A percentile compares a stretch with the other conserved stretches of the same genome.
phyloP scores from a whole-genome alignment of 106 monocot genomes.

The Dioscorea alata region DNA sequence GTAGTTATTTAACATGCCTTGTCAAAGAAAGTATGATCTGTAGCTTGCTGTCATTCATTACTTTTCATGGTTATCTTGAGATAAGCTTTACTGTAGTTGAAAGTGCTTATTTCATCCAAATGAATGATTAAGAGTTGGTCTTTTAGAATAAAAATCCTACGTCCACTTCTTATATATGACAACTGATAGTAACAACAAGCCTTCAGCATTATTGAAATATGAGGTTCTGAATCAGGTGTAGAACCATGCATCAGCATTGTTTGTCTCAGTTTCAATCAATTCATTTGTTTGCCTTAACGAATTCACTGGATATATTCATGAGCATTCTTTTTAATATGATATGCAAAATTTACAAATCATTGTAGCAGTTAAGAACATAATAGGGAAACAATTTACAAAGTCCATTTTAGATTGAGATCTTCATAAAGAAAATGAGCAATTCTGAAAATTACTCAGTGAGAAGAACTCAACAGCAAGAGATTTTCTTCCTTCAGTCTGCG shows the following conservation, averaged over 20 bases:
- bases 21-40: constrained; percentile 26
- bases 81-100: constrained; percentile 81
- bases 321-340: too few species aligned
- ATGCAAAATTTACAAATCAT: too few species aligned
- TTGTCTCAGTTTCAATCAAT: constrained; percentile 39
- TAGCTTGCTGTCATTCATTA: constrained; percentile 39
- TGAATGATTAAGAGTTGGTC: constrained; percentile 77
- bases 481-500: too few species aligned
- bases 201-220: constrained; percentile 68
- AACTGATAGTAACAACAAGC: constrained; percentile 60
- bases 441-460: too few species aligned
- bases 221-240: constrained; percentile 70
- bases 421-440: too few species aligned
- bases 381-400: too few species aligned
- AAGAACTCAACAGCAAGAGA: too few species aligned
- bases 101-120: constrained; percentile 65
- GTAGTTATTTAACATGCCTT: constrained; percentile 45
- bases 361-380: too few species aligned
- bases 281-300: too few species aligned
- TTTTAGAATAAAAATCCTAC: constrained; percentile 76
- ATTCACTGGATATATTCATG: too few species aligned
- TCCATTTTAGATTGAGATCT: too few species aligned
- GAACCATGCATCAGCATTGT: constrained; percentile 69
- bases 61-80: constrained; percentile 64
- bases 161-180: constrained; percentile 63